Evolutionary conservation across 805 yeast species (phyloP).

Genomic region (Brettanomyces anomalus): DNA sequence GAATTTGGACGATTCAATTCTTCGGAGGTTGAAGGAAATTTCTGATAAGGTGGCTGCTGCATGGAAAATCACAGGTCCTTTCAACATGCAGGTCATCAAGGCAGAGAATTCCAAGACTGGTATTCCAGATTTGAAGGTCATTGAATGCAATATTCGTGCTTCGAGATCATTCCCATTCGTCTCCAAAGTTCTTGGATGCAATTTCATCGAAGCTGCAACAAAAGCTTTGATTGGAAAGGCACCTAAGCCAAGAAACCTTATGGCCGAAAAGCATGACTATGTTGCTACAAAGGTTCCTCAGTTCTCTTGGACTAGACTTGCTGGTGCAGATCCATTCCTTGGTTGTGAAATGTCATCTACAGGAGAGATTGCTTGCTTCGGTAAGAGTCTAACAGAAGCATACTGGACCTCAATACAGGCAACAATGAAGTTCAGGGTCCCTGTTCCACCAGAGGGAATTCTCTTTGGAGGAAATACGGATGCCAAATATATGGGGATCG

Average conservation of each 20-base stretch:
- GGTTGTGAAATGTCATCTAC: constrained; percentile 99
- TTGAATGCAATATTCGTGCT: constrained; percentile 98
- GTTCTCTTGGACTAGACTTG: constrained; percentile 94
- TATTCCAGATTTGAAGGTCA: constrained; percentile 74
- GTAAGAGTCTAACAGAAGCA: constrained; percentile 76
- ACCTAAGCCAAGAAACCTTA: constrained; percentile 75
- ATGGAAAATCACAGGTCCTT: constrained; percentile 95
- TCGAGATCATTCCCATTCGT: constrained; percentile 99
- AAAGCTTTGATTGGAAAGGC: constrained; percentile 70
- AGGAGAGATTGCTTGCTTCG: constrained; percentile 98
- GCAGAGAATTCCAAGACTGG: constrained; percentile 52
- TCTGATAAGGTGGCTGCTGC: constrained; percentile 92
- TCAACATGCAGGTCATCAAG: constrained; percentile 95
- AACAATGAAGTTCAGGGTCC: constrained; percentile 94
- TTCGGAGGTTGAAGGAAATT: constrained; percentile 72
- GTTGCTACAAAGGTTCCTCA: constrained; percentile 98
- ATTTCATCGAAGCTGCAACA: constrained; percentile 92
- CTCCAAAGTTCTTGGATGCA: constrained; percentile 89
- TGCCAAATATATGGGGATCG: constrained; percentile 59
- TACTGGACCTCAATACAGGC: constrained; percentile 97
- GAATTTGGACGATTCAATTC: constrained; percentile 51
- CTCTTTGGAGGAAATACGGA: constrained; percentile 90
- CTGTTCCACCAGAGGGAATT: constrained; percentile 82
- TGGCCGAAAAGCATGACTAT: constrained; percentile 64
- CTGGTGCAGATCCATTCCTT: constrained; percentile 98